Base-by-base conservation (phyloP, 495 filamentous ascomycete genomes). In the Penicillium paxilli region DNA sequence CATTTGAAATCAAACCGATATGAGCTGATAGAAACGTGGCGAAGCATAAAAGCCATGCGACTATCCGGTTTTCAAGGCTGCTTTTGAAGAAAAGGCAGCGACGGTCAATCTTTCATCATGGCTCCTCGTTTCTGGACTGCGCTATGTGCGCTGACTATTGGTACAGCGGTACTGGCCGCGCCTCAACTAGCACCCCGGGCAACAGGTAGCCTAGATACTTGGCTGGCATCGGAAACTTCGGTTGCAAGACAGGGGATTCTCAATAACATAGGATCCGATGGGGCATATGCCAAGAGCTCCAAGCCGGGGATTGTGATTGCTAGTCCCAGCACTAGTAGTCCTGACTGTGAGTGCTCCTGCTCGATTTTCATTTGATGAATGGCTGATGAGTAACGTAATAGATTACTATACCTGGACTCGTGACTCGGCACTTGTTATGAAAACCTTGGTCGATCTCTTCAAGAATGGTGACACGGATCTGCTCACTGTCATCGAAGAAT, bases 381-480 rank as follows among this genome's bases (percentile, higher is more conserved):
- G 58, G 67, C 64, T 51, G 24, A 52, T n/a, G 19, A 5, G 0
- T 11, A 28, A 19, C n/a, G 17, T 19, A 14, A 16, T 11, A 73
- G 71, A 75, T 38, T 77, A 67, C 42, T 90, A 81, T 55, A 86
- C 86, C 10, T 91, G 87, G 87, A 87, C 83, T n/a, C 75, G 87
- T 52, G 87, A 90, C 61, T 77, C 83, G n/a, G 79, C 83, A 8
- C 69, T 91, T 55, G 80, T 82, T 4, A 77, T 85, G 65, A 87
- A 86, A 58, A 66, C 67, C 10, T 54, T 90, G 25, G 69, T 85
- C 30, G 86, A 89, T 55, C 61, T 77, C 26, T 83, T 87, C 62
- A 71, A 72, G 58, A 64, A 79, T 42, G 81, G 76, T 30, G 80
- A 88, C 63, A 71, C 74, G 24, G 65, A 67, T 5, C 72, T 87